A percentile compares a stretch with the other conserved stretches of the same genome.
These are phyloP conservation scores for Dysphania ambrosioides DNA, from an alignment of 148 eudicot species.

Conservation along the genomic window DNA sequence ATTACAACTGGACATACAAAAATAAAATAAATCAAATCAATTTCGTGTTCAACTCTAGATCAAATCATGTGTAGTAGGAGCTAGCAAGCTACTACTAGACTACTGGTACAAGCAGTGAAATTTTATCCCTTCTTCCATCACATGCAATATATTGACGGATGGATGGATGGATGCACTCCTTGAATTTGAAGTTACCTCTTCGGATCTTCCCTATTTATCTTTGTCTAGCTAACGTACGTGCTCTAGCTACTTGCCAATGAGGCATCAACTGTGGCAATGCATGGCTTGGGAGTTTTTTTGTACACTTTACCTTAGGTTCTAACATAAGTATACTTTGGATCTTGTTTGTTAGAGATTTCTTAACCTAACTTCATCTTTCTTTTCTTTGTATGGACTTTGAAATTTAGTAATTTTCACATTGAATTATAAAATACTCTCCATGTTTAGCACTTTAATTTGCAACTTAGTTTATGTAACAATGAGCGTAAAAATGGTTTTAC, in stretches of 20 bases:
- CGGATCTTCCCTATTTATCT: not conserved
- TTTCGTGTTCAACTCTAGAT: not conserved
- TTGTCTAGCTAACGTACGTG: not conserved
- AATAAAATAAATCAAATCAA: not conserved
- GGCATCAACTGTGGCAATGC: not conserved
- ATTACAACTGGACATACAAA: too few species aligned
- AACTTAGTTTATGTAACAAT: too few species aligned
- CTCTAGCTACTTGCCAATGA: not conserved
- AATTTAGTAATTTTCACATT: too few species aligned
- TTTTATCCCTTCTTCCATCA: not conserved
- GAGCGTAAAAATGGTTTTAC: too few species aligned
- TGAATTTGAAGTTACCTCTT: constrained; percentile 5
- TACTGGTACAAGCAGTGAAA: not conserved
- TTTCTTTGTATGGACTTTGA: too few species aligned
- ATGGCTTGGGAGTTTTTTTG: constrained; percentile 4
- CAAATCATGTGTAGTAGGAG: not conserved
- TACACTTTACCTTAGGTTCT: not conserved
- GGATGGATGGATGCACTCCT: constrained; percentile 12
- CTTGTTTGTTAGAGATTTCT: not conserved
- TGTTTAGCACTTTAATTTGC: too few species aligned
- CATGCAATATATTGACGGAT: constrained; percentile 6
- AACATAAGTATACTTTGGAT: constrained; percentile 2
- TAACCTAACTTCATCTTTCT: not conserved
- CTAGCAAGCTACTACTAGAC: too few species aligned
- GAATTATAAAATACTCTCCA: too few species aligned